Conservation (phyloP, 164 flowering plant genomes). For the Akebia trifoliata region DNA sequence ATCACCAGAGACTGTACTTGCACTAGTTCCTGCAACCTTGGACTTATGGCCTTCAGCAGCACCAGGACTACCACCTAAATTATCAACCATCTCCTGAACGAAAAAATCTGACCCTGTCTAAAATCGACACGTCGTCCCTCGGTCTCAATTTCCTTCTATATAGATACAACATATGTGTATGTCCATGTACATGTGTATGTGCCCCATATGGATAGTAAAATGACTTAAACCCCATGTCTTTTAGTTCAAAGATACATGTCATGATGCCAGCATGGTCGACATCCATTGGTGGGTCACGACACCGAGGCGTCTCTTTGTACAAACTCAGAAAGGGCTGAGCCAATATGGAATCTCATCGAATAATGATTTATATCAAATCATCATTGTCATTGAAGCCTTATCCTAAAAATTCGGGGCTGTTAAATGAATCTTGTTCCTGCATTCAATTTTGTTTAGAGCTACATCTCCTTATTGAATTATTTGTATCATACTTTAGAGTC, state of each 20-base stretch:
- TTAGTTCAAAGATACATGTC: not conserved
- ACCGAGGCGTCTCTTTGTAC: not conserved
- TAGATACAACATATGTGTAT: slow-evolving; percentile 2
- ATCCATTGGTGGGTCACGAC: slow-evolving; percentile 7
- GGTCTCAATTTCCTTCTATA: slow-evolving; percentile 7
- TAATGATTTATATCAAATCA: too few species aligned
- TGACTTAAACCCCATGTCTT: not conserved
- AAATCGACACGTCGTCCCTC: slow-evolving; percentile 33
- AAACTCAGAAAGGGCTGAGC: too few species aligned
- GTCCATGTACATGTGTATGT: slow-evolving; percentile 1
- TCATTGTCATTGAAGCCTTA: too few species aligned
- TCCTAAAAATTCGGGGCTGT: too few species aligned
- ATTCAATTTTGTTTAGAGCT: too few species aligned
- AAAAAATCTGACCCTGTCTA: slow-evolving; percentile 25
- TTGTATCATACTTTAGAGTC: too few species aligned
- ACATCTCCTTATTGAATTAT: too few species aligned
- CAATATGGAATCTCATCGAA: too few species aligned
- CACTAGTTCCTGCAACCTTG: slow-evolving; percentile 12
- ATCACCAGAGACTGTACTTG: slow-evolving; percentile 18
- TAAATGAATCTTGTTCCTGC: too few species aligned
- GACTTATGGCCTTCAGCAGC: slow-evolving; percentile 20
- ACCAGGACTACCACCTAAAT: slow-evolving; percentile 17
- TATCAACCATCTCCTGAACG: slow-evolving; percentile 33
- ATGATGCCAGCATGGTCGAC: slow-evolving; percentile 9
- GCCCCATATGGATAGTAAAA: not conserved